phyloP scores from a whole-genome alignment of 2,329 filamentous ascomycete species.

The Clarireedia paspali region DNA sequence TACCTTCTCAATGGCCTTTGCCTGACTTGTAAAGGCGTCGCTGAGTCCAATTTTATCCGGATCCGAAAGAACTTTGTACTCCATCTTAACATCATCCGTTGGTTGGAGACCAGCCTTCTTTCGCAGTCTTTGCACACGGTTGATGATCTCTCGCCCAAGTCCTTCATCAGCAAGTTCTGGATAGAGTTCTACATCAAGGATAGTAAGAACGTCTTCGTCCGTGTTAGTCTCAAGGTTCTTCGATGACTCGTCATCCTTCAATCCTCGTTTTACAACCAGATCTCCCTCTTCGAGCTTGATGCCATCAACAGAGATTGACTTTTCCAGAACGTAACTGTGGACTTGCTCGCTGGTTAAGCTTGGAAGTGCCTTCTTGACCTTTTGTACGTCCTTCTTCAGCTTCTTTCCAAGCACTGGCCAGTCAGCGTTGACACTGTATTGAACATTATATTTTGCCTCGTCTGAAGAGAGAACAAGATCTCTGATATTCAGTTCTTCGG shows the following conservation, averaged over 20 bases:
- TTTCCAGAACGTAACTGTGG: constrained; percentile 65
- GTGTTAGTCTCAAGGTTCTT: constrained; percentile 79
- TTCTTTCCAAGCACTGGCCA: constrained; percentile 96
- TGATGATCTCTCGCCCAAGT: constrained; percentile 83
- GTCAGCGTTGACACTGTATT: constrained; percentile 84
- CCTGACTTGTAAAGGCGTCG: constrained; percentile 61
- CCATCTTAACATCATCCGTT: constrained; percentile 94
- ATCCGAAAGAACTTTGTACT: constrained; percentile 75
- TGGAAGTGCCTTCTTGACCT: constrained; percentile 86
- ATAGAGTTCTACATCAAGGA: constrained; percentile 77
- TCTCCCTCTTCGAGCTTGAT: constrained; percentile 79
- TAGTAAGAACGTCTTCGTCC: constrained; percentile 82
- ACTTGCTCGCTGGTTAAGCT: constrained; percentile 72
- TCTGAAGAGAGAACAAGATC: constrained; percentile 79
- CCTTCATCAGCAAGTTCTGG: constrained; percentile 84
- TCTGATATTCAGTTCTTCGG: constrained; percentile 84
- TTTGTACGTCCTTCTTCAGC: constrained; percentile 87
- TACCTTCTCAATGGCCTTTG: constrained; percentile 64
- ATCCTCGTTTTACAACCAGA: constrained; percentile 70
- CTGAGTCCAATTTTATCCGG: constrained; percentile 68
- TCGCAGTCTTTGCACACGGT: constrained; percentile 82
- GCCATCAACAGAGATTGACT: constrained; percentile 74
- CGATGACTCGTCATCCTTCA: constrained; percentile 64
- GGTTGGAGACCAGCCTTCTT: constrained; percentile 89
- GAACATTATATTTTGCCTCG: constrained; percentile 84